Evolutionary conservation across 345 rosid species (phyloP).

Genomic region (Physaria fendleri): DNA sequence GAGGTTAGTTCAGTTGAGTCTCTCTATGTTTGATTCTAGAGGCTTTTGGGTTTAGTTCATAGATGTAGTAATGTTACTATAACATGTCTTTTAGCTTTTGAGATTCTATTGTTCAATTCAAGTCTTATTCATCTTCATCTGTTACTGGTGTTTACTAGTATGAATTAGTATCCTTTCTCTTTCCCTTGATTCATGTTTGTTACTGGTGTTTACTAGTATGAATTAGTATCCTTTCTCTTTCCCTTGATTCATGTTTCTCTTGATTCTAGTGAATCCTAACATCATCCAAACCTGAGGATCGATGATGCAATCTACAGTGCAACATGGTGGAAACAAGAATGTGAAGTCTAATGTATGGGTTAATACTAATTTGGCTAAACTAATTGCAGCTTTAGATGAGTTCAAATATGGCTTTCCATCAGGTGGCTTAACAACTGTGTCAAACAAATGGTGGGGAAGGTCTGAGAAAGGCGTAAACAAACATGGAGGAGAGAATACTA

Average conservation of each 20-base stretch:
- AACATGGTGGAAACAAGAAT: slow-evolving; percentile 20
- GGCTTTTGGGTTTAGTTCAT: neutral
- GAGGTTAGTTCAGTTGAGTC: neutral
- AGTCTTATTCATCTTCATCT: neutral
- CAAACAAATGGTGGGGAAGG: slow-evolving; percentile 72
- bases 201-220: neutral
- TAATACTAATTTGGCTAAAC: slow-evolving; percentile 32
- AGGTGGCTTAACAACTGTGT: slow-evolving; percentile 41
- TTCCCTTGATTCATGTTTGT: too few species aligned
- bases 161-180: too few species aligned
- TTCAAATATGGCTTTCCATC: slow-evolving; percentile 72
- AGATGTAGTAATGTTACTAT: neutral
- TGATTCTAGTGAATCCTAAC: slow-evolving; percentile 9
- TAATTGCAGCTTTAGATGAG: slow-evolving; percentile 41
- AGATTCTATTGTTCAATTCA: neutral
- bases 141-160: too few species aligned
- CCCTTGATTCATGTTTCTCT: neutral
- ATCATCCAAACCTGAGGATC: neutral
- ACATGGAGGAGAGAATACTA: slow-evolving; percentile 8
- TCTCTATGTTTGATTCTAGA: neutral
- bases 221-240: neutral
- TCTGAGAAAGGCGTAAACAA: slow-evolving; percentile 16
- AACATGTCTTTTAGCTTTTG: neutral
- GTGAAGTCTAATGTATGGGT: slow-evolving; percentile 16
- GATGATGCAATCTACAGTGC: slow-evolving; percentile 11